Evolutionary conservation across 192 early-diverging fungal genomes (phyloP).

Genomic region (Linnemannia elongata): DNA sequence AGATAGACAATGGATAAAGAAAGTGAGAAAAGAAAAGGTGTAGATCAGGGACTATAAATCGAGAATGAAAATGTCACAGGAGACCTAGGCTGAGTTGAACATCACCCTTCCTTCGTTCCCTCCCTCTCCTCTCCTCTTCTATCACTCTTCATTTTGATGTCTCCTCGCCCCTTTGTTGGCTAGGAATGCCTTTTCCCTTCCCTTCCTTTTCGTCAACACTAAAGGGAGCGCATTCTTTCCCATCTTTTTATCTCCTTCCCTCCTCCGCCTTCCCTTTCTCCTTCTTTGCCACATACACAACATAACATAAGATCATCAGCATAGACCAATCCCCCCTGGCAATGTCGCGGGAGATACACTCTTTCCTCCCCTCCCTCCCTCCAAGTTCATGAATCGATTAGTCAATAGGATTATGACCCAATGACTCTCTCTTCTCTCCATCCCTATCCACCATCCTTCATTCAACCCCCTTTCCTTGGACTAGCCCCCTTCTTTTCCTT

Average conservation of each 20-base stretch:
- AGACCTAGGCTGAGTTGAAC: background rate
- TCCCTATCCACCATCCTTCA: background rate
- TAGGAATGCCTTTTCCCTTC: no score
- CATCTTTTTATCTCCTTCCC: background rate
- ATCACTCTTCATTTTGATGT: background rate
- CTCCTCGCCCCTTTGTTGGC: background rate
- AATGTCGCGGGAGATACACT: background rate
- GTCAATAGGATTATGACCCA: background rate
- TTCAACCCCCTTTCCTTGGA: no score
- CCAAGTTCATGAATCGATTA: background rate
- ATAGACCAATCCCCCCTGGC: background rate
- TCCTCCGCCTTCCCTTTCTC: background rate
- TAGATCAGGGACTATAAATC: background rate
- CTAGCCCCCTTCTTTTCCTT: background rate
- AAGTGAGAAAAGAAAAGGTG: no score
- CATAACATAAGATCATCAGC: background rate
- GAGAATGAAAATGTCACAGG: background rate
- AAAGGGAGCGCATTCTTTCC: background rate
- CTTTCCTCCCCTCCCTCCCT: background rate
- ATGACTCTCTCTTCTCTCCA: background rate
- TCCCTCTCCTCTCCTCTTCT: background rate
- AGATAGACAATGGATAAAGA: no score
- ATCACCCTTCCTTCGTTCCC: background rate
- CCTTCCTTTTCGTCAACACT: no score
- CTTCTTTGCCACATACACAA: background rate